Percentiles rank a stretch among this genome's conserved stretches.
Evolutionary conservation across 257 asterid species (phyloP).

Genomic region (Pogostemon cablin): DNA sequence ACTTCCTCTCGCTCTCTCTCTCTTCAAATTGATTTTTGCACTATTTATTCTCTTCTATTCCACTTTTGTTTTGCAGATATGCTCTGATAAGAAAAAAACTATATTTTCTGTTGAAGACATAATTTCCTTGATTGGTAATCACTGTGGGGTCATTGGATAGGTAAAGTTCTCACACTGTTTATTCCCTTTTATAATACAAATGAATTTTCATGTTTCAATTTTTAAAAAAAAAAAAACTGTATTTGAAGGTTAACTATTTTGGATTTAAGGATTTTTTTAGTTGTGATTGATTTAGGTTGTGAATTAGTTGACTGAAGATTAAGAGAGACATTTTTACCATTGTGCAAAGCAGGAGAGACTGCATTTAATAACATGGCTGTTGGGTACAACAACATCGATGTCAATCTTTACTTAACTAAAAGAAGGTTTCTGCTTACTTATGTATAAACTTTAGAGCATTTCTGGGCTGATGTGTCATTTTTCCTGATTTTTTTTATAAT

Average conservation of each 20-base stretch:
- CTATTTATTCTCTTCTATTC: neutral
- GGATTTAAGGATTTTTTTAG: neutral
- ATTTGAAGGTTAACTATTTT: neutral
- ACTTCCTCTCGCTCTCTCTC: neutral
- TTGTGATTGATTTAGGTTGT: constrained; percentile 21
- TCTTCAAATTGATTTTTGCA: neutral
- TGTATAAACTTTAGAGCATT: no score
- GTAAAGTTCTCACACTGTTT: constrained; percentile 32
- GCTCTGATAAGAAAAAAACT: constrained; percentile 74
- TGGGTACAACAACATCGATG: constrained; percentile 93
- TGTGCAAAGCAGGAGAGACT: constrained; percentile 93
- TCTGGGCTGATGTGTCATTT: no score
- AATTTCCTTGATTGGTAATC: constrained; percentile 74
- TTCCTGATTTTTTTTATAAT: no score
- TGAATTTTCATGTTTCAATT: no score
- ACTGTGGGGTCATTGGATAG: constrained; percentile 98
- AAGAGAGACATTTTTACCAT: constrained; percentile 85
- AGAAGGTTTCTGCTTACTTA: no score
- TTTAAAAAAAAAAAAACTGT: neutral
- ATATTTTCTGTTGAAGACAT: constrained; percentile 92
- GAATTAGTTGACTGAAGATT: constrained; percentile 82
- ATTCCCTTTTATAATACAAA: neutral
- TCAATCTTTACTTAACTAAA: constrained; percentile 27
- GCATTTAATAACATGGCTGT: constrained; percentile 99
- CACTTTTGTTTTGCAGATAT: constrained; percentile 47